Evolutionary conservation across 2,329 filamentous ascomycete species (phyloP).

Genomic region (Tolypocladium ovalisporum): DNA sequence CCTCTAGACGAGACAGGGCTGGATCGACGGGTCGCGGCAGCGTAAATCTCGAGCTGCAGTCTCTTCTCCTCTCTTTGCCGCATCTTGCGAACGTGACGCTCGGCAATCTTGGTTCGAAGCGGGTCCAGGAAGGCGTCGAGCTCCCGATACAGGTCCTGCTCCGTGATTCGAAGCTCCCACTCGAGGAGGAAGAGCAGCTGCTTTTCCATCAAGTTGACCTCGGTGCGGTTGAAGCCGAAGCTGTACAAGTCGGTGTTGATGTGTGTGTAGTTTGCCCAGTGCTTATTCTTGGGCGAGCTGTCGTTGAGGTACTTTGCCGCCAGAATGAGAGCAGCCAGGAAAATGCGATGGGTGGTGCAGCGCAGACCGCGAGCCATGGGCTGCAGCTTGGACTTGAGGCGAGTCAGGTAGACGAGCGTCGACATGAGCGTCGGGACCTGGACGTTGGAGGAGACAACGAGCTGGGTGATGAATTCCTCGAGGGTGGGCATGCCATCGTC

Average conservation of each 20-base stretch:
- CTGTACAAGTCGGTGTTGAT: constrained; percentile 53
- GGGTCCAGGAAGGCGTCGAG: constrained; percentile 82
- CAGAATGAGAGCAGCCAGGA: constrained; percentile 75
- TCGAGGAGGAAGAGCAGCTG: constrained; percentile 90
- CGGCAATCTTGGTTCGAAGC: constrained; percentile 53
- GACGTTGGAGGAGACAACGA: constrained; percentile 88
- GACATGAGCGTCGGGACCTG: constrained; percentile 97
- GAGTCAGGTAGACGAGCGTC: constrained; percentile 82
- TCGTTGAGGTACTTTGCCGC: constrained; percentile 98
- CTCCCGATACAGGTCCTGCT: constrained; percentile 77
- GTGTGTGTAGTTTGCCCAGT: constrained; percentile 91
- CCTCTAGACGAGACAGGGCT: constrained; percentile 36
- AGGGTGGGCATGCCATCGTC: constrained; percentile 61
- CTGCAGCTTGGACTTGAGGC: constrained; percentile 75
- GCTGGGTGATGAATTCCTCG: constrained; percentile 82
- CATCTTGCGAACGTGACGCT: constrained; percentile 38
- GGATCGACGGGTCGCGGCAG: constrained; percentile 26
- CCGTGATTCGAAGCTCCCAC: constrained; percentile 81
- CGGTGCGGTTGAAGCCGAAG: constrained; percentile 87
- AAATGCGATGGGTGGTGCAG: constrained; percentile 96
- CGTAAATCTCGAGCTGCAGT: constrained; percentile 25
- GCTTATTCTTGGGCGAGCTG: constrained; percentile 99
- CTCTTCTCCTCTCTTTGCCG: constrained; percentile 36
- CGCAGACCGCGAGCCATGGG: constrained; percentile 92
- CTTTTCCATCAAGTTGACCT: constrained; percentile 99